A percentile compares a stretch with the other conserved stretches of the same genome.
phyloP scores from a whole-genome alignment of 2,329 filamentous ascomycete genomes.

The Cadophora sp. region DNA sequence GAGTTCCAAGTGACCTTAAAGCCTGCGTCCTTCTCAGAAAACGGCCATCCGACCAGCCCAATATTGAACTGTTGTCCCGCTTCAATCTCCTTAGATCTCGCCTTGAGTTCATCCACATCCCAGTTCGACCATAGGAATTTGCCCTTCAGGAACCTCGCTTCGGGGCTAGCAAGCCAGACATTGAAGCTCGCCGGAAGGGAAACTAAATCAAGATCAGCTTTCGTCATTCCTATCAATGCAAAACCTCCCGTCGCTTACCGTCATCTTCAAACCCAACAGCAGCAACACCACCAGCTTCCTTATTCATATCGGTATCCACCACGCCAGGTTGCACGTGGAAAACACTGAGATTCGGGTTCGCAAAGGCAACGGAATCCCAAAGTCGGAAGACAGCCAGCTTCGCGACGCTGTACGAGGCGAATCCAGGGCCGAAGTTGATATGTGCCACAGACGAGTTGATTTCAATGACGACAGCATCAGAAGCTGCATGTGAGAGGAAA shows the following conservation, averaged over 20 bases:
- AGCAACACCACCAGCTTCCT: slow-evolving; percentile 36
- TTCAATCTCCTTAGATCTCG: slow-evolving; percentile 47
- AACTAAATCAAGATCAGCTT: slow-evolving; percentile 34
- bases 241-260: slow-evolving; percentile 37
- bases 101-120: slow-evolving; percentile 58
- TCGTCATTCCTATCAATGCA: slow-evolving; percentile 15
- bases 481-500: slow-evolving; percentile 46
- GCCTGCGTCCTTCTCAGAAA: neutral
- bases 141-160: slow-evolving; percentile 55
- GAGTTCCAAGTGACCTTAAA: slow-evolving; percentile 9
- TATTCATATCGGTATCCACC: slow-evolving; percentile 43
- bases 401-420: slow-evolving; percentile 41
- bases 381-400: slow-evolving; percentile 45
- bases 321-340: slow-evolving; percentile 47
- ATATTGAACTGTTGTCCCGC: slow-evolving; percentile 29
- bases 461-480: slow-evolving; percentile 46
- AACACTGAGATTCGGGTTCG: slow-evolving; percentile 42
- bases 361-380: slow-evolving; percentile 43
- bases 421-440: slow-evolving; percentile 40
- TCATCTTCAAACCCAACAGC: slow-evolving; percentile 41
- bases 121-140: slow-evolving; percentile 57
- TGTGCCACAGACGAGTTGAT: slow-evolving; percentile 47
- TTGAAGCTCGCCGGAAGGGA: slow-evolving; percentile 37
- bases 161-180: slow-evolving; percentile 43
- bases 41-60: slow-evolving; percentile 35